phyloP scores from a whole-genome alignment of 73 alveolate species.

The Paramecium octaurelia region DNA sequence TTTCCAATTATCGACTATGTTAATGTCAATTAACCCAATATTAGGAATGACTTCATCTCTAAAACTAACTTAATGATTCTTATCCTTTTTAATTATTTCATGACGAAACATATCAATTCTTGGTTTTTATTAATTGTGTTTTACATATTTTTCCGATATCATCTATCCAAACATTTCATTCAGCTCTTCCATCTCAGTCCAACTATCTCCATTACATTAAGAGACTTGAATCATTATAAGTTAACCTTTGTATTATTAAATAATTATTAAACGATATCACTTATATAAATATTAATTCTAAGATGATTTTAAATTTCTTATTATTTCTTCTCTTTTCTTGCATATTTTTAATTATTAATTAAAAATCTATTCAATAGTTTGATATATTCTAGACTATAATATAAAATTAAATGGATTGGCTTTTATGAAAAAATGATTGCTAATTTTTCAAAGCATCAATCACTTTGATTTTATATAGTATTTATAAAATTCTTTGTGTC shows the following conservation, averaged over 20 bases:
- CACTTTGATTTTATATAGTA: too few relatives aligned
- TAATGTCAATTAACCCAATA: not conserved
- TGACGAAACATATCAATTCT: not conserved
- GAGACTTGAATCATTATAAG: not conserved
- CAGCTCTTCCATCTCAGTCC: not conserved
- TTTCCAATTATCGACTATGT: slow-evolving; percentile 13
- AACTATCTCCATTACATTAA: not conserved
- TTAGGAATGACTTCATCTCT: slow-evolving; percentile 22
- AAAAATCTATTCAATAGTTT: too few relatives aligned
- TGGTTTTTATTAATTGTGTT: not conserved
- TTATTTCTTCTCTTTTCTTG: not conserved
- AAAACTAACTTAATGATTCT: slow-evolving; percentile 19
- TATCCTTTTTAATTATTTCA: not conserved
- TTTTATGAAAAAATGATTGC: too few relatives aligned
- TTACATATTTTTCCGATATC: not conserved
- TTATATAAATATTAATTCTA: not conserved
- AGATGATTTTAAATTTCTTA: not conserved
- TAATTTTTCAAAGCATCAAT: too few relatives aligned
- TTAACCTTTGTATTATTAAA: not conserved
- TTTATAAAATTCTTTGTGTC: too few relatives aligned
- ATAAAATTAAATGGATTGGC: too few relatives aligned
- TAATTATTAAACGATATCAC: not conserved
- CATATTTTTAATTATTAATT: not conserved
- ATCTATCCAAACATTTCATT: not conserved
- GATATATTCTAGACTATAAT: too few relatives aligned